These are phyloP conservation scores for Warburgia ugandensis DNA, from an alignment of 164 flowering plant species.

Conservation along the genomic window DNA sequence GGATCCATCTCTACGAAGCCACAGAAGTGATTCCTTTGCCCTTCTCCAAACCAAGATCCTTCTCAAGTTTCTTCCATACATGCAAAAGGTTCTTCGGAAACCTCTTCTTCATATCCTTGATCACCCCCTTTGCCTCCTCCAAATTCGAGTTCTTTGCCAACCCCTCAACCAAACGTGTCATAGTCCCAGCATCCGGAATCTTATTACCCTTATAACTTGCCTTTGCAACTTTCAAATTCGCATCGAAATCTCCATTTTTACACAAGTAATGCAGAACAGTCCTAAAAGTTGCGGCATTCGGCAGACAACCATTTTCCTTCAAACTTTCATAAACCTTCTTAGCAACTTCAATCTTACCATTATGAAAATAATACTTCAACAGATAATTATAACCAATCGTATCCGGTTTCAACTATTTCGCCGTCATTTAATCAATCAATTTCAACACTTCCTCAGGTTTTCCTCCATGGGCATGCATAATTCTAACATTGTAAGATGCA, in stretches of 20 bases:
- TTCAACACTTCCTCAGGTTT: constrained; percentile 38
- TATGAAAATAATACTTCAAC: constrained; percentile 46
- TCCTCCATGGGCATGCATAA: constrained; percentile 34
- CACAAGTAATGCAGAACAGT: constrained; percentile 41
- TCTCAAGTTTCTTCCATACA: constrained; percentile 58
- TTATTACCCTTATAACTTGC: constrained; percentile 46
- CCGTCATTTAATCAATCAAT: constrained; percentile 57
- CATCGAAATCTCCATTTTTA: constrained; percentile 32
- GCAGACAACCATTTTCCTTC: constrained; percentile 35
- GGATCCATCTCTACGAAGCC: neutral
- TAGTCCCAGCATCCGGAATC: constrained; percentile 50
- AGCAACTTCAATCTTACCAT: constrained; percentile 57
- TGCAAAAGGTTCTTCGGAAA: constrained; percentile 38
- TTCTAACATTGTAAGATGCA: constrained; percentile 55
- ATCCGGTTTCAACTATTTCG: constrained; percentile 49
- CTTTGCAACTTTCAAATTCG: constrained; percentile 49
- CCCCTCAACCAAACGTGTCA: constrained; percentile 58
- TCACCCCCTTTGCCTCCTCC: constrained; percentile 47
- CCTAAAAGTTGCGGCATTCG: constrained; percentile 70
- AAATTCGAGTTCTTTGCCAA: constrained; percentile 41
- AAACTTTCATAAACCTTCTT: constrained; percentile 49
- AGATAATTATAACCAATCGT: constrained; percentile 52
- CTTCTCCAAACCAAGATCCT: constrained; percentile 35
- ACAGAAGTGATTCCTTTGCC: neutral
- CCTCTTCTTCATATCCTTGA: constrained; percentile 49